Evolutionary conservation across 2,329 filamentous ascomycete species (phyloP), one percentile per base, ranked within the genome.

Genomic region (Botryotinia convoluta): DNA sequence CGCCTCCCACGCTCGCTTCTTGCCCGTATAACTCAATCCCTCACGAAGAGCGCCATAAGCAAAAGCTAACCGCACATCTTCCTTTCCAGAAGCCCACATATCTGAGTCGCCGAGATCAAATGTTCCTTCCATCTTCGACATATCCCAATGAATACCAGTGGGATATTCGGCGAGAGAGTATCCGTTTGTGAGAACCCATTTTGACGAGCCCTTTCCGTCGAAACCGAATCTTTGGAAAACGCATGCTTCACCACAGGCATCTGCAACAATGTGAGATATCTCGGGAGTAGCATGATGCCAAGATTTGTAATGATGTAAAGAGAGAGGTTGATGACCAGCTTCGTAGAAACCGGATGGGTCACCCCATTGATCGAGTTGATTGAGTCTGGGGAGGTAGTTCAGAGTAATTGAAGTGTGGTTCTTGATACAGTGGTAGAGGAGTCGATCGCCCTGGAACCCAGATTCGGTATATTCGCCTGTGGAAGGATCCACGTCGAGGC

Each of bases 1-100:
- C 10, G 89, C 79, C 62, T 88, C 85, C 86, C 86, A 88, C 48
- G 84, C 83, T 61, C 84, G 84, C 81, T 88, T 88, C 72, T 83
- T 83, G 5, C 86, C 86, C 0, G 85, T 86, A 76, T 83, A 81
- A 64, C 83, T 80, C 20, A 88, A 80, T 45, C 81, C 84, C 37
- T 84, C 83, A 8, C 86, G 81, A 74, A 86, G 83, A 8, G 85
- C 85, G 4, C 86, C 86, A 76, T 87, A 85, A 65, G 83, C 83
- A 74, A 85, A 87, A 59, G 72, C 75, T 39, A 79, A 74, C 2
- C 76, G 69, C 8, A 79, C 77, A 22, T 78, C 78, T 22, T 74
- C 74, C 18, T 74, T 67, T 10, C 74, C 76, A 9, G 59, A 72
- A n/a, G 61, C 61, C 45, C 59, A 64, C 74, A 86, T 83, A 2